Evolutionary conservation across 495 filamentous ascomycete species (phyloP).

Genomic region (Rhypophila decipiens): DNA sequence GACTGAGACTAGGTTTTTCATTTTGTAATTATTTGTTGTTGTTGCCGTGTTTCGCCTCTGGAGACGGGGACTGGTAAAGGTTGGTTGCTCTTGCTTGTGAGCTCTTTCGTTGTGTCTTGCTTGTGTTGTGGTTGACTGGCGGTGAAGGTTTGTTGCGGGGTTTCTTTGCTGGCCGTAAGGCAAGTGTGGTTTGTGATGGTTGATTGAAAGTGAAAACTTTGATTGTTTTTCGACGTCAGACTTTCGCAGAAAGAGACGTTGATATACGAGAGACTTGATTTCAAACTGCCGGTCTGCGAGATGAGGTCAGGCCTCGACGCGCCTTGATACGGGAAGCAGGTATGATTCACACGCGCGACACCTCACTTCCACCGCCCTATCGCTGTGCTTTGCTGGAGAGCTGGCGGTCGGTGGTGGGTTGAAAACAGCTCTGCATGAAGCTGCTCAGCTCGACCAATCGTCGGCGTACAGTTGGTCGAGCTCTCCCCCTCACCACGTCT

Average conservation of each 20-base stretch:
- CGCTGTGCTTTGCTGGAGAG: no score
- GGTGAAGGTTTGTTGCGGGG: no score
- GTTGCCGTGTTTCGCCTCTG: background rate
- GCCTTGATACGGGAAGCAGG: background rate
- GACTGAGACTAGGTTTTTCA: slow-evolving; percentile 24
- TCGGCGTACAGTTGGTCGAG: background rate
- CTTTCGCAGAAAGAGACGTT: background rate
- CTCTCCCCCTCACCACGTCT: background rate
- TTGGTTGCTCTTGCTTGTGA: background rate
- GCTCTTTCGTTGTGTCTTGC: background rate
- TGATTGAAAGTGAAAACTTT: background rate
- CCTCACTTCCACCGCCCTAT: no score
- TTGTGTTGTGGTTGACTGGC: background rate
- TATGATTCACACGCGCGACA: background rate
- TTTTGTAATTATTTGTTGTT: background rate
- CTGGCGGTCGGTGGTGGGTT: background rate
- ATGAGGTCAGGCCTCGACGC: background rate
- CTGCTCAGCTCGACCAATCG: background rate
- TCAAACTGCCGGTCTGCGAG: background rate
- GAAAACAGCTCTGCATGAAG: background rate
- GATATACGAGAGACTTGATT: background rate
- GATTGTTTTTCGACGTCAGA: background rate
- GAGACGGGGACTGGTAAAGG: background rate
- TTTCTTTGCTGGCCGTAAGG: background rate
- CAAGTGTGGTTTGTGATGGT: background rate